A percentile compares a stretch with the other conserved stretches of the same genome.
These are phyloP conservation scores for Globisporangium iwayamae DNA, from an alignment of 352 stramenopile genomes.

Conservation along the genomic window DNA sequence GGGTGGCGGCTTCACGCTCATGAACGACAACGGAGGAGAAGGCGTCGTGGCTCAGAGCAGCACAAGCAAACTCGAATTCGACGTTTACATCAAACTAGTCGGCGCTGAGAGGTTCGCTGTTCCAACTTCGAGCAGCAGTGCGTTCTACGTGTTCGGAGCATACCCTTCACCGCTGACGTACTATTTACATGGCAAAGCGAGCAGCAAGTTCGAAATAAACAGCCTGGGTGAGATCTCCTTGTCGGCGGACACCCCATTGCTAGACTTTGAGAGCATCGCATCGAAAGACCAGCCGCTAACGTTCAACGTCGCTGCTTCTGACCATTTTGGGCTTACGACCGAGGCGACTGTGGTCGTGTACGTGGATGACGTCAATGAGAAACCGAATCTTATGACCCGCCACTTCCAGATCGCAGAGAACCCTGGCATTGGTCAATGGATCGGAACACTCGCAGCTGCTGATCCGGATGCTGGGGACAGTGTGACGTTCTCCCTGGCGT, in stretches of 20 bases:
- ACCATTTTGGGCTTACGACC: slow-evolving; percentile 31
- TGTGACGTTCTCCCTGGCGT: slow-evolving; percentile 15
- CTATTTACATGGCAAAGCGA: slow-evolving; percentile 23
- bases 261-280: slow-evolving; percentile 41
- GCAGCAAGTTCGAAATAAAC: slow-evolving; percentile 22
- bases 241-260: slow-evolving; percentile 1
- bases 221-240: slow-evolving; percentile 23
- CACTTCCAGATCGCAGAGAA: slow-evolving; percentile 49
- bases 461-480: slow-evolving; percentile 38
- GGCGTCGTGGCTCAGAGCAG: slow-evolving; percentile 25
- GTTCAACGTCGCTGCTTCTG: slow-evolving; percentile 29
- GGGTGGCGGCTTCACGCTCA: neutral
- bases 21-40: slow-evolving; percentile 1
- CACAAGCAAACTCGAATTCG: slow-evolving; percentile 24
- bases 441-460: slow-evolving; percentile 27
- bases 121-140: neutral
- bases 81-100: slow-evolving; percentile 17
- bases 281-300: slow-evolving; percentile 19
- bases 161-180: slow-evolving; percentile 21
- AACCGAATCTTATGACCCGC: slow-evolving; percentile 25
- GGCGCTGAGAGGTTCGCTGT: neutral
- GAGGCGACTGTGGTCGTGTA: slow-evolving; percentile 34
- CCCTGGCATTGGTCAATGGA: slow-evolving; percentile 30
- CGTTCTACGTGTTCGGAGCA: slow-evolving; percentile 28
- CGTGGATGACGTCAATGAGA: slow-evolving; percentile 55